A percentile compares a stretch with the other conserved stretches of the same genome.
Evolutionary conservation across 1,284 basidiomycete species (phyloP).

Genomic region (Ceratobasidium sp.): DNA sequence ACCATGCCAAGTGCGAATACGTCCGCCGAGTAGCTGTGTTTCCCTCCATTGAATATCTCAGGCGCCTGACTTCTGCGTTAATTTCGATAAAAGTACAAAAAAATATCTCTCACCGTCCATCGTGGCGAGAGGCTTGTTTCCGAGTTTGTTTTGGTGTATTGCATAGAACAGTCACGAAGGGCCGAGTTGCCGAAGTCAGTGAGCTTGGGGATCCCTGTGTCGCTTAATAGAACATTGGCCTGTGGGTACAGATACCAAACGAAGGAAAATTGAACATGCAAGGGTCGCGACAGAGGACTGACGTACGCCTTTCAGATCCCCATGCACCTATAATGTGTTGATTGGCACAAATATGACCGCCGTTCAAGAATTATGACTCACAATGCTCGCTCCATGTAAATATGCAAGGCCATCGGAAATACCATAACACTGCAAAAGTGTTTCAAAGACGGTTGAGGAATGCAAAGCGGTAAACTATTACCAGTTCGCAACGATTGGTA

Average conservation of each 20-base stretch:
- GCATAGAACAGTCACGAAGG: not conserved
- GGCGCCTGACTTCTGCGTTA: not conserved
- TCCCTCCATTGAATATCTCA: not conserved
- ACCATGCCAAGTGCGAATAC: constrained; percentile 24
- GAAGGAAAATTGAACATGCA: not conserved
- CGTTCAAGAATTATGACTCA: not conserved
- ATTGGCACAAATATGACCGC: not conserved
- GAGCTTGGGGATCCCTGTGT: not conserved
- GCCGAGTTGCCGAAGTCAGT: constrained; percentile 18
- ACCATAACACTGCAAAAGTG: not conserved
- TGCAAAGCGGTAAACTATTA: not conserved
- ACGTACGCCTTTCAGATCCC: constrained; percentile 18
- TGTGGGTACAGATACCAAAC: not conserved
- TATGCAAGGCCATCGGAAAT: not conserved
- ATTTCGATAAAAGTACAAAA: not conserved
- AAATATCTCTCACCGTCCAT: constrained; percentile 3
- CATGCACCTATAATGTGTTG: not conserved
- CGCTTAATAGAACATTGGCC: constrained; percentile 11
- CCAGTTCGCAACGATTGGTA: not conserved
- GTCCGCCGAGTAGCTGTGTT: not conserved
- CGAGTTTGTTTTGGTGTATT: not conserved
- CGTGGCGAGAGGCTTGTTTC: not conserved
- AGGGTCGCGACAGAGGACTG: not conserved
- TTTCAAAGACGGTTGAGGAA: not conserved
- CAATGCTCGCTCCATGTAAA: not conserved